Evolutionary conservation across 257 asterid species (phyloP).

Genomic region (Scutellaria barbata): DNA sequence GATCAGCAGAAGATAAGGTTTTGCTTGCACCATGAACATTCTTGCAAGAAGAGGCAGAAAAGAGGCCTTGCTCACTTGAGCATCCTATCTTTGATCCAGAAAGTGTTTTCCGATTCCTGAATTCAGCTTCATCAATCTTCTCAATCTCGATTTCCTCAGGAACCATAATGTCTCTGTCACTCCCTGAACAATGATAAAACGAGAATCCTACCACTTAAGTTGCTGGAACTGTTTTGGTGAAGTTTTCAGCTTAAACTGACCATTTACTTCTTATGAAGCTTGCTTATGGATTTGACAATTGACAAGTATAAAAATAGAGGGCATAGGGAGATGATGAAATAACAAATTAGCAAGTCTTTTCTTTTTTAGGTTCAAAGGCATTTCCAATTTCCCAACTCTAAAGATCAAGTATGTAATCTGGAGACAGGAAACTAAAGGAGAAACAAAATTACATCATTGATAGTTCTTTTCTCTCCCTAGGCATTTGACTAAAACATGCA

Average conservation of each 20-base stretch:
- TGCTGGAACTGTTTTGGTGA: no score
- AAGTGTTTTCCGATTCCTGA: constrained; percentile 15
- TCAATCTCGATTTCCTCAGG: constrained; percentile 14
- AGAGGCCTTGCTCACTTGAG: neutral
- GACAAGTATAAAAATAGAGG: neutral
- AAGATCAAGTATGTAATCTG: neutral
- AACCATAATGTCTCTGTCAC: constrained; percentile 3
- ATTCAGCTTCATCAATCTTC: constrained; percentile 23
- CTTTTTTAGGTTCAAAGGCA: neutral
- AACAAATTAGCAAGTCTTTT: neutral
- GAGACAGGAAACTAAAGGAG: no score
- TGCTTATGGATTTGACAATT: neutral
- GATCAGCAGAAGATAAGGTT: constrained; percentile 2
- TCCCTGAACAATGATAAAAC: constrained; percentile 16
- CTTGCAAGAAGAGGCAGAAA: constrained; percentile 19
- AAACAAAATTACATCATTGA: no score
- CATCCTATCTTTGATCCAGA: constrained; percentile 21
- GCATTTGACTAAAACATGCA: no score
- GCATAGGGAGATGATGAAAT: neutral
- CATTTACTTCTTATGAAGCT: constrained; percentile 1
- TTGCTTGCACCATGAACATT: neutral
- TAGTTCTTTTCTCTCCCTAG: no score
- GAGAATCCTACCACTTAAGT: constrained; percentile 8
- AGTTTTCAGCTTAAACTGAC: neutral
- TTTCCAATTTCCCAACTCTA: neutral